Evolutionary conservation across 2,329 filamentous ascomycete genomes (phyloP).

Genomic region (Cylindrodendrum hubeiense): DNA sequence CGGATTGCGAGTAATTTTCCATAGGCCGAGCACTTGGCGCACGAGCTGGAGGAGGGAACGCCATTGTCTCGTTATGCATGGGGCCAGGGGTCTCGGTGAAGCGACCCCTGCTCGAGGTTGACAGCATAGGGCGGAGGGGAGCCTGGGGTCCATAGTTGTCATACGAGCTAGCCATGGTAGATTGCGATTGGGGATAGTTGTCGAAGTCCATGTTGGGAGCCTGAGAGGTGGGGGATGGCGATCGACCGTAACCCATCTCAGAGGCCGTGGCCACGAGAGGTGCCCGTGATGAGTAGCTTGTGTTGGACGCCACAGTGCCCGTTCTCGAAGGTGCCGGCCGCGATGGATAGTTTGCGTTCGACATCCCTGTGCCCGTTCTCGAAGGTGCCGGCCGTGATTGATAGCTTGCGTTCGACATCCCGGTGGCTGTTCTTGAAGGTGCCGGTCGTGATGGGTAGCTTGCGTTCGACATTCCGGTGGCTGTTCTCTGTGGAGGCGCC

Average conservation of each 20-base stretch:
- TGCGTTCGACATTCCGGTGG: conserved; percentile 68
- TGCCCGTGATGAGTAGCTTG: conserved; percentile 74
- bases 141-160: conserved; percentile 44
- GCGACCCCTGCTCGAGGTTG: conserved; percentile 26
- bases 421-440: conserved; percentile 64
- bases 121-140: conserved; percentile 31
- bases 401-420: conserved; percentile 71
- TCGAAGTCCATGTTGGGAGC: conserved; percentile 45
- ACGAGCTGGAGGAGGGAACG: conserved; percentile 50
- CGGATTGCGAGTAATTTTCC: conserved; percentile 45
- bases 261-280: conserved; percentile 71
- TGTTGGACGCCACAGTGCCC: conserved; percentile 67
- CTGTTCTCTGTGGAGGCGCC: conserved; percentile 59
- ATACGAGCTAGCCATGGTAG: conserved; percentile 53
- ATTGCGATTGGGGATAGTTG: conserved; percentile 46
- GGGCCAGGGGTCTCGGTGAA: conserved; percentile 48
- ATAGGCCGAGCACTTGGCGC: conserved; percentile 48
- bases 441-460: conserved; percentile 59
- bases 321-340: conserved; percentile 61
- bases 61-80: conserved; percentile 44
- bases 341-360: conserved; percentile 72
- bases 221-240: conserved; percentile 53
- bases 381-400: conserved; percentile 45
- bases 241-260: conserved; percentile 67
- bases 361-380: conserved; percentile 66